Conservation (phyloP, 1,139 yeast species). For the Hyphopichia burtonii region DNA sequence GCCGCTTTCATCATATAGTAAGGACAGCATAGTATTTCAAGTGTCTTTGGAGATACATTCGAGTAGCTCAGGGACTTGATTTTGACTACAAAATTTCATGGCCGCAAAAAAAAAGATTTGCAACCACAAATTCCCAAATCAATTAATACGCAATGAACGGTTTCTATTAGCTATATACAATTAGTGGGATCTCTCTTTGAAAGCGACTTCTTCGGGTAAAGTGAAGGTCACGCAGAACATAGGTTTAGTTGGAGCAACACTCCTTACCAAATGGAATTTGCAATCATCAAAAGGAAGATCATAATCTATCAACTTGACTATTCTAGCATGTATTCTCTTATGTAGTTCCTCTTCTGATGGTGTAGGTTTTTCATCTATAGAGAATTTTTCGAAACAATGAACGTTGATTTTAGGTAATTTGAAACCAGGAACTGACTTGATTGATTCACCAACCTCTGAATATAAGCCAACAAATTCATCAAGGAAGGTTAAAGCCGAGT, state of each 20-base stretch:
- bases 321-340: constrained; percentile 57
- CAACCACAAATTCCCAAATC: neutral
- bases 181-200: constrained; percentile 18
- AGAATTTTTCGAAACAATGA: constrained; percentile 89
- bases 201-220: constrained; percentile 80
- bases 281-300: constrained; percentile 48
- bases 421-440: constrained; percentile 40
- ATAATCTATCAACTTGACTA: constrained; percentile 52
- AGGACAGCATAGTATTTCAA: constrained; percentile 17
- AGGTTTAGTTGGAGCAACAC: constrained; percentile 94
- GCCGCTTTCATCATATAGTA: constrained; percentile 11
- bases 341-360: constrained; percentile 67
- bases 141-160: neutral
- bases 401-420: constrained; percentile 77
- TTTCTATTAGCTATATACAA: neutral
- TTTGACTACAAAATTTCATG: no score
- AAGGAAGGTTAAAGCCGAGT: constrained; percentile 83
- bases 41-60: no score
- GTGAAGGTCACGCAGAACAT: constrained; percentile 87
- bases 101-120: neutral
- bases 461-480: constrained; percentile 75
- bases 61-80: no score
- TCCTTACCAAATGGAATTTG: constrained; percentile 78
- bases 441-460: constrained; percentile 32
- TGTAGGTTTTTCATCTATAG: constrained; percentile 61